phyloP scores from a whole-genome alignment of 2,329 filamentous ascomycete genomes.

The Anthostomella pinea region DNA sequence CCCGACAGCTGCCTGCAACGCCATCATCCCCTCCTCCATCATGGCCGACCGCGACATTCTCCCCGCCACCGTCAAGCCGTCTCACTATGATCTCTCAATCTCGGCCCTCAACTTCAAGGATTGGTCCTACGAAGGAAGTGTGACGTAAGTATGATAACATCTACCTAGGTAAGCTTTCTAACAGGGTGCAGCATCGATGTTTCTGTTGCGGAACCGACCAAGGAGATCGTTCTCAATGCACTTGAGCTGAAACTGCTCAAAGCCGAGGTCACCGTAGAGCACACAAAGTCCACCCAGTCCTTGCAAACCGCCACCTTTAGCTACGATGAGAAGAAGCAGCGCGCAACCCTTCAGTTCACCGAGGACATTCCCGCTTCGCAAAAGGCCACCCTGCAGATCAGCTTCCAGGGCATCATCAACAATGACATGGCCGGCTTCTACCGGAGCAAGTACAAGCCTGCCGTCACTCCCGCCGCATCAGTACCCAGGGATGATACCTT shows the following conservation, averaged over 20 bases:
- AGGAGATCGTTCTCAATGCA: slow-evolving; percentile 78
- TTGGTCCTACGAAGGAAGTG: slow-evolving; percentile 79
- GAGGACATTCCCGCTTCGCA: slow-evolving; percentile 66
- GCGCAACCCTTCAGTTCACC: slow-evolving; percentile 74
- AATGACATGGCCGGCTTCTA: slow-evolving; percentile 93
- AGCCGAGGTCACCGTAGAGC: slow-evolving; percentile 58
- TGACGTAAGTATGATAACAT: slow-evolving; percentile 47
- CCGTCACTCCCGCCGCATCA: slow-evolving; percentile 66
- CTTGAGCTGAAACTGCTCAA: slow-evolving; percentile 76
- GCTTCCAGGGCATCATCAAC: slow-evolving; percentile 81
- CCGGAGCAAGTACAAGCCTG: slow-evolving; percentile 87
- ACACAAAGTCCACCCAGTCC: slow-evolving; percentile 54
- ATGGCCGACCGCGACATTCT: slow-evolving; percentile 63
- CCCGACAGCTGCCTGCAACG: slow-evolving; percentile 23
- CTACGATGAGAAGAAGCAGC: slow-evolving; percentile 82
- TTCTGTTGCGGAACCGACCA: slow-evolving; percentile 68
- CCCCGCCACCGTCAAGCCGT: slow-evolving; percentile 68
- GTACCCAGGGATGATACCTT: slow-evolving; percentile 71
- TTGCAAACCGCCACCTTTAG: slow-evolving; percentile 64
- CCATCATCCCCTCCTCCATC: slow-evolving; percentile 34
- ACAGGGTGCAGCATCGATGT: slow-evolving; percentile 61
- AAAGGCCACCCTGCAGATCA: slow-evolving; percentile 65
- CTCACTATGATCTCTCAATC: slow-evolving; percentile 82
- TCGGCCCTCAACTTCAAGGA: slow-evolving; percentile 72
- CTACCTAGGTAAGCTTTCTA: slow-evolving; percentile 3